A percentile compares a stretch with the other conserved stretches of the same genome.
These are phyloP conservation scores for Tulasnella sp. DNA, from an alignment of 768 basidiomycete species.

Conservation along the genomic window DNA sequence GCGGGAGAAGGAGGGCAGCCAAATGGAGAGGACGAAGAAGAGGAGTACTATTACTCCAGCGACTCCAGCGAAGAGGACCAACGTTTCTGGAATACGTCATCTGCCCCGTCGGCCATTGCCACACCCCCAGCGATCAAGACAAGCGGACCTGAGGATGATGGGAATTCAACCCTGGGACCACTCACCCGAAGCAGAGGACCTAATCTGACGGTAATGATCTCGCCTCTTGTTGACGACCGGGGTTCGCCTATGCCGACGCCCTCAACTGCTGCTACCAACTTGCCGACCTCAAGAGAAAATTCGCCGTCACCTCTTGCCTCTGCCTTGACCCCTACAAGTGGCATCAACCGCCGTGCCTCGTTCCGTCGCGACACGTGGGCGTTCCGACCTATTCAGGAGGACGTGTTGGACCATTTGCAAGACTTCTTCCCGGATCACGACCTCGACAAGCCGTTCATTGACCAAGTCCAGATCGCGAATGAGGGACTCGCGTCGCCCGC, in stretches of 20 bases:
- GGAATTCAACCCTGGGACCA: background rate
- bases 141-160: background rate
- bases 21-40: background rate
- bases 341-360: slow-evolving; percentile 20
- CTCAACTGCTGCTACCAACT: background rate
- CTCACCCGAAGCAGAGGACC: slow-evolving; percentile 9
- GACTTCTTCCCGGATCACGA: slow-evolving; percentile 96
- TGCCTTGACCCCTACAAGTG: slow-evolving; percentile 26
- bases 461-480: slow-evolving; percentile 46
- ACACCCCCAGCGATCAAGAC: slow-evolving; percentile 18
- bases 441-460: slow-evolving; percentile 92
- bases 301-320: slow-evolving; percentile 15
- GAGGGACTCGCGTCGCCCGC: slow-evolving; percentile 74
- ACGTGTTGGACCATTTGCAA: slow-evolving; percentile 87
- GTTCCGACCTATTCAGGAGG: slow-evolving; percentile 84
- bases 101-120: background rate
- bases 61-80: slow-evolving; percentile 16
- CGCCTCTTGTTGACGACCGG: slow-evolving; percentile 11
- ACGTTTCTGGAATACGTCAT: slow-evolving; percentile 19
- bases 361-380: slow-evolving; percentile 72
- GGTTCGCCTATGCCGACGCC: slow-evolving; percentile 29
- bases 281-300: slow-evolving; percentile 32
- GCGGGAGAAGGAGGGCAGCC: background rate
- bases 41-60: slow-evolving; percentile 14
- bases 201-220: slow-evolving; percentile 8